Evolutionary conservation across 768 basidiomycete genomes (phyloP).

Genomic region (Gymnopilus junonius): DNA sequence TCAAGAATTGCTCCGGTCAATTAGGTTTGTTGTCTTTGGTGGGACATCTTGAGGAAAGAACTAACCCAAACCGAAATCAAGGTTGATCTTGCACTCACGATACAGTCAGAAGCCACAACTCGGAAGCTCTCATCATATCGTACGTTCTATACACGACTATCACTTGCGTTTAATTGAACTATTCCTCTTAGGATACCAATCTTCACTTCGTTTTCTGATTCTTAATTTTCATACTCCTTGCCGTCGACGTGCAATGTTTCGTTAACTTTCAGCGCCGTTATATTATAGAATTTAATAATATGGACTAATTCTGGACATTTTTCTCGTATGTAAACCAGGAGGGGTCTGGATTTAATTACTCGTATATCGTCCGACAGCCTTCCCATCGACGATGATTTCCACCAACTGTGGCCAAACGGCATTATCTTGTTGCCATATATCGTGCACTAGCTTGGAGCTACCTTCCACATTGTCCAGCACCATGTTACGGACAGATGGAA

Average conservation of each 20-base stretch:
- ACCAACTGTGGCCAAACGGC: constrained; percentile 1
- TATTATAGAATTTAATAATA: no score
- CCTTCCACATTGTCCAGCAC: not conserved
- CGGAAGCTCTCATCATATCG: constrained; percentile 74
- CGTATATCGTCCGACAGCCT: not conserved
- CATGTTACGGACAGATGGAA: not conserved
- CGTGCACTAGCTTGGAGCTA: not conserved
- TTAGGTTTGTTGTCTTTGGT: constrained; percentile 46
- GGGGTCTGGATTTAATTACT: no score
- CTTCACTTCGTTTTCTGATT: constrained; percentile 37
- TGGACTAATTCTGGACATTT: not conserved
- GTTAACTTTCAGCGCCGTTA: no score
- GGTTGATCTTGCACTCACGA: constrained; percentile 57
- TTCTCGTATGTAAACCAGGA: not conserved
- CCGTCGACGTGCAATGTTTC: no score
- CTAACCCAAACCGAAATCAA: constrained; percentile 20
- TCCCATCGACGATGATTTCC: not conserved
- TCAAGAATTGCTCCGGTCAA: constrained; percentile 57
- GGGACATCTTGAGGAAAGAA: not conserved
- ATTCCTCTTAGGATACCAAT: constrained; percentile 35
- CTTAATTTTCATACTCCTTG: not conserved
- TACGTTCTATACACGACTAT: constrained; percentile 26
- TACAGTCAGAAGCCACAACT: constrained; percentile 77
- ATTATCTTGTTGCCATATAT: not conserved
- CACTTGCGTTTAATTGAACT: not conserved